These are phyloP conservation scores for Salvia splendens DNA, from an alignment of 257 asterid genomes.

Conservation along the genomic window DNA sequence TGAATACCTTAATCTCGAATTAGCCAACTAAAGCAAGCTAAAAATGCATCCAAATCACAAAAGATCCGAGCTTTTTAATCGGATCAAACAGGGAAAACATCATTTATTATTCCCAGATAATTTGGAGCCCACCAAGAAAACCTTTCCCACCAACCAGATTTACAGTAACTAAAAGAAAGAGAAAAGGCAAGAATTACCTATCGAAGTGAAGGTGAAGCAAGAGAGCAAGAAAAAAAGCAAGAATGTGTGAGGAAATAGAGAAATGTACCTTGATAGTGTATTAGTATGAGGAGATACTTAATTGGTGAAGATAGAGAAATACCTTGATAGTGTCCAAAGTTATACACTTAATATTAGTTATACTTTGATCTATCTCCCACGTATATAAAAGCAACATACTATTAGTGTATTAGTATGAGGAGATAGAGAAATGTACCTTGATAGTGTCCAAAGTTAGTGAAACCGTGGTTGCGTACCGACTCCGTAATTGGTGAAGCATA, in stretches of 20 bases:
- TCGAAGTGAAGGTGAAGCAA: constrained; percentile 57
- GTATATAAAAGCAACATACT: no score
- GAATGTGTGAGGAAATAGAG: constrained; percentile 41
- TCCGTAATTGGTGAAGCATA: no score
- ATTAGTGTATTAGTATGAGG: no score
- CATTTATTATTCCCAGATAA: constrained; percentile 4
- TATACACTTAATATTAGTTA: no score
- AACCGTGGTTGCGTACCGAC: no score
- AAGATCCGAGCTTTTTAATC: constrained; percentile 39
- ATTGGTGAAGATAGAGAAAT: no score
- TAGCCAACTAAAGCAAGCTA: constrained; percentile 24
- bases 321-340: no score
- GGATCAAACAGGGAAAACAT: constrained; percentile 26
- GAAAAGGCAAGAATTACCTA: constrained; percentile 41
- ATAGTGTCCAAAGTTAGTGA: no score
- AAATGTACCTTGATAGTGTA: no score
- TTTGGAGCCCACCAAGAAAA: constrained; percentile 31
- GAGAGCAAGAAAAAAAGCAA: constrained; percentile 44
- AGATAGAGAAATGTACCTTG: no score
- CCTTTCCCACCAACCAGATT: constrained; percentile 12
- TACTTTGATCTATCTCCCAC: no score
- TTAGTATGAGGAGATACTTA: no score
- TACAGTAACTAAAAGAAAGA: constrained; percentile 8
- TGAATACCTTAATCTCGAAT: constrained; percentile 20
- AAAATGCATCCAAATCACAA: constrained; percentile 20